These are phyloP conservation scores for Colletotrichum lindemuthianum DNA, from an alignment of 2,329 filamentous ascomycete species.

Conservation along the genomic window DNA sequence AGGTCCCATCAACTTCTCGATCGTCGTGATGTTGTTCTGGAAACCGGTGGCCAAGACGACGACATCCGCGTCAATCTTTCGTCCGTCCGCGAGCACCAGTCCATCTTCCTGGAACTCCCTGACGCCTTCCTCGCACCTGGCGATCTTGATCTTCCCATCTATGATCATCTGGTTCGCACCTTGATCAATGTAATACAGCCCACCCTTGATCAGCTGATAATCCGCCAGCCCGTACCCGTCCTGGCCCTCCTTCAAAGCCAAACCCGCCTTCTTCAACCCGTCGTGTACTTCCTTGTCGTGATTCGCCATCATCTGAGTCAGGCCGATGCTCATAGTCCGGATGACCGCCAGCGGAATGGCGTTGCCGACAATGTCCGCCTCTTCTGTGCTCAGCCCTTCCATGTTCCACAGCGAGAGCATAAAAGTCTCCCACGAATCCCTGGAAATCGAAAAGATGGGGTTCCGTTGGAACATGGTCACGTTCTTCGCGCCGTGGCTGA, in stretches of 20 bases:
- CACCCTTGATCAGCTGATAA: slow-evolving; percentile 50
- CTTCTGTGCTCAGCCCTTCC: slow-evolving; percentile 55
- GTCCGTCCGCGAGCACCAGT: slow-evolving; percentile 45
- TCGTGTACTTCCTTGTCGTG: slow-evolving; percentile 55
- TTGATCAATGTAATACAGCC: slow-evolving; percentile 56
- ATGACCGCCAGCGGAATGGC: slow-evolving; percentile 57
- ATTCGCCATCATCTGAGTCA: slow-evolving; percentile 51
- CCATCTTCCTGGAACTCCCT: slow-evolving; percentile 42
- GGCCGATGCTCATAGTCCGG: slow-evolving; percentile 54
- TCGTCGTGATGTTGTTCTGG: slow-evolving; percentile 49
- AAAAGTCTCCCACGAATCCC: slow-evolving; percentile 51
- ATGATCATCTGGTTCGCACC: slow-evolving; percentile 51
- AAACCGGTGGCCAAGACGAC: slow-evolving; percentile 56
- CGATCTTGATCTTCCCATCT: slow-evolving; percentile 53
- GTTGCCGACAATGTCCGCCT: slow-evolving; percentile 59
- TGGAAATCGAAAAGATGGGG: slow-evolving; percentile 60
- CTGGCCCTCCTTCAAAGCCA: slow-evolving; percentile 48
- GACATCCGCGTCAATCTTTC: slow-evolving; percentile 50
- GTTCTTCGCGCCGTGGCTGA: slow-evolving; percentile 55
- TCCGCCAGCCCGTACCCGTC: slow-evolving; percentile 49
- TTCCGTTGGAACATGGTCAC: slow-evolving; percentile 65
- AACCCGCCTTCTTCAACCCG: slow-evolving; percentile 57
- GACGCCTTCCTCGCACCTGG: slow-evolving; percentile 44
- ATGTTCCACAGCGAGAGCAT: slow-evolving; percentile 50
- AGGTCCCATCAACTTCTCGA: slow-evolving; percentile 48